phyloP scores from a whole-genome alignment of 306 rosid species.

The Macrotyloma uniflorum region DNA sequence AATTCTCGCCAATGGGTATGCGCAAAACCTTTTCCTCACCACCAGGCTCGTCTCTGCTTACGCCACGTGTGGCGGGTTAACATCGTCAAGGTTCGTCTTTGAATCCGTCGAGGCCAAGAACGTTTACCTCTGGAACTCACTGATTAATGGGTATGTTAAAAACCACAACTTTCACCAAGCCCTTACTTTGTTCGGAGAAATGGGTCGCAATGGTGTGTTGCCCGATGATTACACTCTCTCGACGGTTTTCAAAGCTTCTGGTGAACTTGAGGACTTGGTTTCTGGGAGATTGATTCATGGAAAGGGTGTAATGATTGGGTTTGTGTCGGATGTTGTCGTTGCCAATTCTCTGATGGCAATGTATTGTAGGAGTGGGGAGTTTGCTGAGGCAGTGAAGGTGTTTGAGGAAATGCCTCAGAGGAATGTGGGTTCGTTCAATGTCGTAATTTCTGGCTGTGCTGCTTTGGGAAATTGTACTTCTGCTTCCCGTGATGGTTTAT shows the following conservation, averaged over 20 bases:
- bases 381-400: conserved; percentile 51
- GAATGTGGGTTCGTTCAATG: conserved; percentile 75
- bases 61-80: conserved; percentile 43
- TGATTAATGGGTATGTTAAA: conserved; percentile 63
- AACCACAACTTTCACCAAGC: conserved; percentile 43
- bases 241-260: conserved; percentile 62
- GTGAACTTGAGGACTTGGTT: conserved; percentile 54
- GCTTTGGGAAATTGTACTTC: conserved; percentile 26
- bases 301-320: conserved; percentile 59
- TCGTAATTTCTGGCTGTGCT: conserved; percentile 55
- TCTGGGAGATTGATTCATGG: conserved; percentile 68
- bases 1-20: conserved; percentile 59
- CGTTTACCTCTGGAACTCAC: conserved; percentile 68
- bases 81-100: conserved; percentile 54
- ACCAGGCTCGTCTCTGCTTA: conserved; percentile 80
- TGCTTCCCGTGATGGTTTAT: conserved; percentile 34
- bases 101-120: conserved; percentile 44
- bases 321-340: conserved; percentile 59
- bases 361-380: conserved; percentile 62
- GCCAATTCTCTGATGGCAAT: conserved; percentile 69
- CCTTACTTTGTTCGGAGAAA: conserved; percentile 52
- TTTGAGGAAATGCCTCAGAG: conserved; percentile 77
- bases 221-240: conserved; percentile 81
- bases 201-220: conserved; percentile 43
- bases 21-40: conserved; percentile 61